Conservation (phyloP, 1,284 basidiomycete species). For the Cryptococcus sp. region DNA sequence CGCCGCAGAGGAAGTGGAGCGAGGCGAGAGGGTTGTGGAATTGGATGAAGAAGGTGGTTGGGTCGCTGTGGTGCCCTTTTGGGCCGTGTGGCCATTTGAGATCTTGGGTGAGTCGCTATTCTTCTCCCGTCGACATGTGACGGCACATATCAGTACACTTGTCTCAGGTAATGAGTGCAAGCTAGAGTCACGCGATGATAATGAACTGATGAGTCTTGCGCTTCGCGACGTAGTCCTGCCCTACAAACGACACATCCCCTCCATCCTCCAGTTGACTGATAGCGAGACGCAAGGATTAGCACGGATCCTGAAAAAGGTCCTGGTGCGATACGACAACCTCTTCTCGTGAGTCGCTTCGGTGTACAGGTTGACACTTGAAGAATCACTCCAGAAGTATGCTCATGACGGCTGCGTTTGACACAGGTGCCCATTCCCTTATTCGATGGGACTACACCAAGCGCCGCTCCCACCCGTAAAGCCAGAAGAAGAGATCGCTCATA, state of each 20-base stretch:
- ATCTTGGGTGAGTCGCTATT: slow-evolving; percentile 62
- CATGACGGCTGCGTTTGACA: slow-evolving; percentile 15
- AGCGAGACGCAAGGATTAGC: slow-evolving; percentile 69
- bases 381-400: too few relatives aligned
- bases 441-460: slow-evolving; percentile 91
- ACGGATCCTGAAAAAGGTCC: slow-evolving; percentile 64
- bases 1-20: slow-evolving; percentile 67
- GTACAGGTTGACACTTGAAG: too few relatives aligned
- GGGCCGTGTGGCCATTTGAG: slow-evolving; percentile 96
- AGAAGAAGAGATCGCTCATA: slow-evolving; percentile 62
- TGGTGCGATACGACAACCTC: slow-evolving; percentile 80
- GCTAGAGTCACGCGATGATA: too few relatives aligned
- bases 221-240: slow-evolving; percentile 64
- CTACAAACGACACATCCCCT: slow-evolving; percentile 72
- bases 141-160: too few relatives aligned
- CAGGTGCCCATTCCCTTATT: slow-evolving; percentile 83
- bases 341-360: slow-evolving; percentile 58
- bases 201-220: slow-evolving; percentile 2
- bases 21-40: slow-evolving; percentile 67
- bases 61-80: slow-evolving; percentile 88
- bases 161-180: too few relatives aligned
- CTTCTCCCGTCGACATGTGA: too few relatives aligned
- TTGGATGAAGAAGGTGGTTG: slow-evolving; percentile 69
- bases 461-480: slow-evolving; percentile 59
- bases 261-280: slow-evolving; percentile 63